Evolutionary conservation across 192 early-diverging fungal species (phyloP).

Genomic region (Rhizophagus sp.): DNA sequence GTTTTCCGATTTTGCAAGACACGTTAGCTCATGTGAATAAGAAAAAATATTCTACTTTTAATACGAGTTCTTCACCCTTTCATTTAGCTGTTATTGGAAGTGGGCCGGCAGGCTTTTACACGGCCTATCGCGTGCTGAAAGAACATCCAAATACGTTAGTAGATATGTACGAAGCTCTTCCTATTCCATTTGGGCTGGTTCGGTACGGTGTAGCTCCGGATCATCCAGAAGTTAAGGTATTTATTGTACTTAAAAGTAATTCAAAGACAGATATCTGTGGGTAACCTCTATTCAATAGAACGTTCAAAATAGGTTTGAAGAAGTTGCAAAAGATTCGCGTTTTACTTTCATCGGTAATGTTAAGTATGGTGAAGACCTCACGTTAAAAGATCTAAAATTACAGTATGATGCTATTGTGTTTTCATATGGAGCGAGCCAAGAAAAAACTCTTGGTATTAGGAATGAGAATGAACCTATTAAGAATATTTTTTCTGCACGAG

Average conservation of each 20-base stretch:
- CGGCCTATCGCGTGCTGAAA: constrained; percentile 77
- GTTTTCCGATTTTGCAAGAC: not conserved
- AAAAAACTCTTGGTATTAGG: constrained; percentile 67
- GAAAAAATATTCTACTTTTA: not conserved
- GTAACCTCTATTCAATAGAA: constrained; percentile 55
- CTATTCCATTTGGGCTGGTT: constrained; percentile 87
- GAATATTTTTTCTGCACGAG: constrained; percentile 75
- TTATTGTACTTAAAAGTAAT: not conserved
- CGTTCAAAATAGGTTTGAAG: constrained; percentile 84
- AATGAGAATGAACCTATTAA: constrained; percentile 57
- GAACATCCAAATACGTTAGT: constrained; percentile 52
- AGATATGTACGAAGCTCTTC: constrained; percentile 85
- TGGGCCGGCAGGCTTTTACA: constrained; percentile 91
- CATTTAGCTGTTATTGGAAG: constrained; percentile 72
- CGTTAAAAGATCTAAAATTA: constrained; percentile 51
- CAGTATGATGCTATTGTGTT: constrained; percentile 80
- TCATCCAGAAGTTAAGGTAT: constrained; percentile 95
- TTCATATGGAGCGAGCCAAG: constrained; percentile 82
- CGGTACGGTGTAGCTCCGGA: constrained; percentile 96
- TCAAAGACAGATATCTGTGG: not conserved
- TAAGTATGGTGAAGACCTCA: constrained; percentile 53
- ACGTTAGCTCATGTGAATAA: not conserved
- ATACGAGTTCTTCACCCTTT: constrained; percentile 32
- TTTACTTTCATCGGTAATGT: constrained; percentile 87
- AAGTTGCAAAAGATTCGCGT: constrained; percentile 65